Base-by-base conservation (phyloP, 1,284 basidiomycete genomes). In the Pisolithus thermaeus region DNA sequence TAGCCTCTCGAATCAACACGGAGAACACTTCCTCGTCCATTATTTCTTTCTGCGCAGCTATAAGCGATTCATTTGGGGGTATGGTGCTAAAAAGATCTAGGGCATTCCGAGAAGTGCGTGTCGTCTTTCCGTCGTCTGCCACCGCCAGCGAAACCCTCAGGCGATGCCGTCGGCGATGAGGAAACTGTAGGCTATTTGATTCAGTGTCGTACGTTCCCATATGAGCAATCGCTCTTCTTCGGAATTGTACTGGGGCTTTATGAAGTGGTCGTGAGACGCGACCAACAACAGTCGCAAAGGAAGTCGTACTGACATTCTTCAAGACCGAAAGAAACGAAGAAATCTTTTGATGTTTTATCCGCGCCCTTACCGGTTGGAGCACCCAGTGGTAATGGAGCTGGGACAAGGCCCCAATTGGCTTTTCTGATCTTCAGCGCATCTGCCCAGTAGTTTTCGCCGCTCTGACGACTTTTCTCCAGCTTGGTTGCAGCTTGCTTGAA, bases 11-110 rank as follows among this genome's bases (percentile, higher is more conserved):
- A 32, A 88, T 85, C 25, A 91, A 72, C 23, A 79, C 61, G 6
- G 80, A 71, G 56, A 90, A 91, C 42, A 90, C 83, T 61, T 91
- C 88, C 61, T 85, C 84, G 53, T 91, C 86, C 4, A 90, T 77
- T 7, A 83, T 72, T 62, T 90, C 88, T 51, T 74, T 76, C 61
- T 90, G 87, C 0, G 83, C 83, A 18, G 67, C 69, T 52, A 67
- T 71, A 28, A 91, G 70, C 16, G 76, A 70, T 1, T 65, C 72
- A 37, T 87, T 76, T 12, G 85, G 62, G 4, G 72, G 69, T 1
- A 61, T 58, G 12, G 70, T 59, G 23, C 74, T 69, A n/a, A 62
- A 50, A 28, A 57, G 43, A 27, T 61, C 56, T 23, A 70, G 52
- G 2, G 61, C 62, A 57, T 79, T 83, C 39, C 70, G 68, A 3